These are phyloP conservation scores for Aaosphaeria pasadenensis DNA, from an alignment of 2,329 filamentous ascomycete species.

Conservation along the genomic window DNA sequence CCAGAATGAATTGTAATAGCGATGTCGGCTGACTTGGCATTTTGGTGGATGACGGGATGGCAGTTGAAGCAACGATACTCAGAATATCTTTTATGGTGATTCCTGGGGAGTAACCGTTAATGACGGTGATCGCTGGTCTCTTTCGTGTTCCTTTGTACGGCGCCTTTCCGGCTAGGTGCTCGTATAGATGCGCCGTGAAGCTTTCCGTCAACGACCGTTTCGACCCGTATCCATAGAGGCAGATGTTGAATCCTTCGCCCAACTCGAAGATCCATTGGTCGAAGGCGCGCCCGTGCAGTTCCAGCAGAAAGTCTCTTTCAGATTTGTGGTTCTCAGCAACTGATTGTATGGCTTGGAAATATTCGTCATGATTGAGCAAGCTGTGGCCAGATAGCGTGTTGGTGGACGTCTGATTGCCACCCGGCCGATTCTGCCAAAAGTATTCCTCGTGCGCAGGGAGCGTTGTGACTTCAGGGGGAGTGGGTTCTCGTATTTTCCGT, in stretches of 20 bases:
- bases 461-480: constrained; percentile 69
- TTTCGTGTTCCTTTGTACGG: constrained; percentile 28
- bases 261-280: constrained; percentile 93
- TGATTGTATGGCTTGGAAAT: constrained; percentile 67
- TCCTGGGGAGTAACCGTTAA: constrained; percentile 78
- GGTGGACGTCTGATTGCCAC: constrained; percentile 77
- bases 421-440: constrained; percentile 87
- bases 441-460: constrained; percentile 87
- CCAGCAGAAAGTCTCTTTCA: constrained; percentile 69
- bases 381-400: constrained; percentile 74
- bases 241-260: constrained; percentile 80
- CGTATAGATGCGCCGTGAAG: constrained; percentile 70
- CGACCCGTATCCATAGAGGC: constrained; percentile 88
- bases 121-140: constrained; percentile 67
- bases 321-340: constrained; percentile 66
- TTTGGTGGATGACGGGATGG: constrained; percentile 52
- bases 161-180: constrained; percentile 30
- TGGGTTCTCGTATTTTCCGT: constrained; percentile 66
- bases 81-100: constrained; percentile 68
- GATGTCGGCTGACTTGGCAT: constrained; percentile 64
- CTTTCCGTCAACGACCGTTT: constrained; percentile 72
- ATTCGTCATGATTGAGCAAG: constrained; percentile 87
- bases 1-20: constrained; percentile 65
- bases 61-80: constrained; percentile 63
- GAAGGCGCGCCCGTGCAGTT: constrained; percentile 77